Evolutionary conservation across 208 protist genomes (phyloP), one percentile per base, ranked within the genome.

Genomic region (Leishmania braziliensis): DNA sequence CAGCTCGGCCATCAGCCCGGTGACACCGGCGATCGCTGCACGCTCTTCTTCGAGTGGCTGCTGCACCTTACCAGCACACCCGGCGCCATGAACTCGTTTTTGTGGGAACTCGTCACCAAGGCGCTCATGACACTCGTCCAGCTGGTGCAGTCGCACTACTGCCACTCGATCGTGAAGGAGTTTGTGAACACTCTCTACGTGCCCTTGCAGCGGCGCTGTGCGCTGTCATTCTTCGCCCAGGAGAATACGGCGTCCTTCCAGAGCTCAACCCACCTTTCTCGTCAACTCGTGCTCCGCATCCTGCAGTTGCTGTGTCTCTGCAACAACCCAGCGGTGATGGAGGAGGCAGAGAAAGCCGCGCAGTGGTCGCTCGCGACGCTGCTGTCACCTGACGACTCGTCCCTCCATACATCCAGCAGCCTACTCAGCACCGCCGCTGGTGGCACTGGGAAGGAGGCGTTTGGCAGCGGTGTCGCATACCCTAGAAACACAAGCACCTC

Each of bases 31-130:
- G 73, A 95, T 72, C 89, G 90, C 16, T 95, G 92, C 79, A 89
- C 85, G 29, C 80, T 95, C 0, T 86, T 92, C 66, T 86, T 93
- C 10, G 87, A 93, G 79, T 95, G 92, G 92, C 63, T 93, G 33
- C 62, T 91, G 65, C 56, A 79, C 26, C 72, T 93, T 26, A 90
- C 90, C 8, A 79, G 80, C 77, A 84, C 80, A 6, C 83, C 79
- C 0, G 72, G 80, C 0, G 74, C 78, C 23, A 92, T 93, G 78
- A 92, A 89, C 71, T 87, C 86, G 14, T 91, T 82, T n/a, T 75
- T 93, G 16, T 95, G 92, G 92, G 86, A 88, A 9, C 75, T 84
- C 62, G 78, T 95, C 56, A 92, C 92, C 16, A 16, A 84, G 6
- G 75, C 83, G 12, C 72, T 93, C 54, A 87, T 86, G 48, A 74